Percentiles rank a stretch among this genome's conserved stretches.
Evolutionary conservation across 139 green algal genomes (phyloP).

Genomic region (Chlorella sp.): DNA sequence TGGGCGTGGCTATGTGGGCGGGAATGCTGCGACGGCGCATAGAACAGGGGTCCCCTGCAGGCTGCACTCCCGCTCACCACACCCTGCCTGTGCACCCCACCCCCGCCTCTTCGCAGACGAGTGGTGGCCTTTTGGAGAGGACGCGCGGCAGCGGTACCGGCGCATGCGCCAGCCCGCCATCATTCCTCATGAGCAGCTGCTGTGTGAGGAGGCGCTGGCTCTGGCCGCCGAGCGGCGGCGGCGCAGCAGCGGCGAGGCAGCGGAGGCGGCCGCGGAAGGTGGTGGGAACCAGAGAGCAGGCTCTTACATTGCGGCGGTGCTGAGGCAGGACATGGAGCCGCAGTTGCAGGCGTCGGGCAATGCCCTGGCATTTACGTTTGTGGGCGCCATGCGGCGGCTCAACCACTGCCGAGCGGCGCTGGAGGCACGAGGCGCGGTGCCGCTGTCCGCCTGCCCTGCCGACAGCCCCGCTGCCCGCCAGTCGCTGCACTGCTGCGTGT

Average conservation of each 20-base stretch:
- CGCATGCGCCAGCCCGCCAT: slow-evolving; percentile 40
- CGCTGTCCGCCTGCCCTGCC: neutral
- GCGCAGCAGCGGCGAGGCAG: neutral
- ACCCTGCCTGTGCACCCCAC: neutral
- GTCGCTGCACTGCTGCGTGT: slow-evolving; percentile 15
- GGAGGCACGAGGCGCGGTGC: slow-evolving; percentile 12
- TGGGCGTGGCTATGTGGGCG: neutral
- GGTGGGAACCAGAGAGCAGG: too few relatives aligned
- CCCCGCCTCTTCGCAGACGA: neutral
- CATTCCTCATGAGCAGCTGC: slow-evolving; percentile 58
- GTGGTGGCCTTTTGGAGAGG: slow-evolving; percentile 31
- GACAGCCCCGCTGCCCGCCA: neutral
- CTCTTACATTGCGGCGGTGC: neutral
- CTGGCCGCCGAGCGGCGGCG: neutral
- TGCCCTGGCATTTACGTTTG: slow-evolving; percentile 14
- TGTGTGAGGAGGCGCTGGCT: slow-evolving; percentile 41
- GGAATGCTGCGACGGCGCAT: neutral
- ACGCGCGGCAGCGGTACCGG: slow-evolving; percentile 30
- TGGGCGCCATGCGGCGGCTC: slow-evolving; percentile 21
- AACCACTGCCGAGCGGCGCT: slow-evolving; percentile 13
- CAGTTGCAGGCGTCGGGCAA: too few relatives aligned
- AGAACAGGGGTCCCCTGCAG: neutral
- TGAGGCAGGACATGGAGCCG: neutral
- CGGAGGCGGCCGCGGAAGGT: neutral
- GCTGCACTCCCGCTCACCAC: neutral